Evolutionary conservation across 495 filamentous ascomycete species (phyloP).

Genomic region (Haplographium delicatum): DNA sequence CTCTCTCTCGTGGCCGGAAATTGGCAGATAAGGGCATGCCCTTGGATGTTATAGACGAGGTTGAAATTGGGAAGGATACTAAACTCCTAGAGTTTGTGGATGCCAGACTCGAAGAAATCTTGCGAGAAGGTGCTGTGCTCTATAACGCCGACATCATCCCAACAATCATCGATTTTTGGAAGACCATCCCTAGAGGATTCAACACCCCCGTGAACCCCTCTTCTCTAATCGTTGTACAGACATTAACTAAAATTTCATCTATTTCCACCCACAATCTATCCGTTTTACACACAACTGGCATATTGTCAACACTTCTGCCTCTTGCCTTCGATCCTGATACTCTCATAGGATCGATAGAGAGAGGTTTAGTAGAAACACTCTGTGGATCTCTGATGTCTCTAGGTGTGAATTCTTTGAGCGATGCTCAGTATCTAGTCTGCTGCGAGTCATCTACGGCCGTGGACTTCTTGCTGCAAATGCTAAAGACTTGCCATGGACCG

Average conservation of each 20-base stretch:
- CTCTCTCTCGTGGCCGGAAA: too few relatives aligned
- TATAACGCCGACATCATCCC: conserved; percentile 61
- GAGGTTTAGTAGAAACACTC: conserved; percentile 52
- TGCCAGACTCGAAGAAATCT: conserved; percentile 38
- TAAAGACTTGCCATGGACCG: conserved; percentile 67
- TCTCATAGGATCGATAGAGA: conserved; percentile 45
- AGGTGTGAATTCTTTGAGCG: conserved; percentile 70
- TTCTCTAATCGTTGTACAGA: conserved; percentile 55
- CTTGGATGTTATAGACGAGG: neutral
- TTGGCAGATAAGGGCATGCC: too few relatives aligned
- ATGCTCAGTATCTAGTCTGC: conserved; percentile 71
- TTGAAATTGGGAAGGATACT: conserved; percentile 3
- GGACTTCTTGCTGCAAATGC: conserved; percentile 66
- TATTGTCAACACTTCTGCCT: conserved; percentile 67
- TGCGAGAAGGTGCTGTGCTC: conserved; percentile 50
- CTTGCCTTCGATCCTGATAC: conserved; percentile 51
- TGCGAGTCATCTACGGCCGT: conserved; percentile 55
- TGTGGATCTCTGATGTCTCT: conserved; percentile 54
- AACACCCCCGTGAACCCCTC: conserved; percentile 38
- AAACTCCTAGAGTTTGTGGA: conserved; percentile 26
- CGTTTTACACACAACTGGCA: conserved; percentile 70
- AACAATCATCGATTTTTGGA: conserved; percentile 61
- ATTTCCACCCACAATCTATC: conserved; percentile 70
- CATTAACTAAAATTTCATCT: conserved; percentile 44
- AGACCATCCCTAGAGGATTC: conserved; percentile 45